phyloP scores from a whole-genome alignment of 352 stramenopile species.

The Phytophthora lateralis region DNA sequence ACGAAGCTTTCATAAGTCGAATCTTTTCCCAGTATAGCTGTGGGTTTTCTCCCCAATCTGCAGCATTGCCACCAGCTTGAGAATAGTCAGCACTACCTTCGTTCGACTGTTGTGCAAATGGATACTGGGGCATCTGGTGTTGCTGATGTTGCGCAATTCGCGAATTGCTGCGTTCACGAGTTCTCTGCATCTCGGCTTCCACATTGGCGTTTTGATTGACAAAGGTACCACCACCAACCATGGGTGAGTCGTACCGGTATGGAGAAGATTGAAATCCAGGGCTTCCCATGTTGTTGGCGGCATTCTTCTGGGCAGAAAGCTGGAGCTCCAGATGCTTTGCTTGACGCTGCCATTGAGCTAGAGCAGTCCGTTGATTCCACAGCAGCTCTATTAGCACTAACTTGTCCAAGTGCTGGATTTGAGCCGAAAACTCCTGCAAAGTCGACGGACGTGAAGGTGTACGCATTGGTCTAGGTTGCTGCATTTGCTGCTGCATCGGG shows the following conservation, averaged over 20 bases:
- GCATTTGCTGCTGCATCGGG: constrained; percentile 30
- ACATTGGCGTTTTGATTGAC: constrained; percentile 36
- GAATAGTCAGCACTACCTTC: constrained; percentile 11
- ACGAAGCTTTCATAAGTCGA: constrained; percentile 52
- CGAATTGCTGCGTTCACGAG: constrained; percentile 42
- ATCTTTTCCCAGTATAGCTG: constrained; percentile 80
- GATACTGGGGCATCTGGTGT: constrained; percentile 27
- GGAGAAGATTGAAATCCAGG: constrained; percentile 25
- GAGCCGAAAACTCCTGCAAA: constrained; percentile 67
- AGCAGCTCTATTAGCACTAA: constrained; percentile 70
- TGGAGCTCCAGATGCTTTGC: constrained; percentile 60
- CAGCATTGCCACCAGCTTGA: constrained; percentile 16
- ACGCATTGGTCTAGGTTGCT: constrained; percentile 39
- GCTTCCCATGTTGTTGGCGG: constrained; percentile 21
- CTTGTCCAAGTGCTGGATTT: constrained; percentile 75
- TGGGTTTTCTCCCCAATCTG: constrained; percentile 37
- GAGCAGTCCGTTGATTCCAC: constrained; percentile 69
- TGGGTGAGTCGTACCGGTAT: constrained; percentile 42
- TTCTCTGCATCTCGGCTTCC: constrained; percentile 61
- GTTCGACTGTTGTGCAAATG: constrained; percentile 31
- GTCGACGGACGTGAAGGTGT: constrained; percentile 33
- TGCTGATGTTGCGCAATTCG: constrained; percentile 32
- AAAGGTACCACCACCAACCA: constrained; percentile 24
- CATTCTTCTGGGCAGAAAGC: constrained; percentile 32
- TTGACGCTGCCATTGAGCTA: constrained; percentile 68